Percentiles rank a stretch among this genome's conserved stretches.
Evolutionary conservation across 768 basidiomycete species (phyloP).

Genomic region (Nidula microcarpa): DNA sequence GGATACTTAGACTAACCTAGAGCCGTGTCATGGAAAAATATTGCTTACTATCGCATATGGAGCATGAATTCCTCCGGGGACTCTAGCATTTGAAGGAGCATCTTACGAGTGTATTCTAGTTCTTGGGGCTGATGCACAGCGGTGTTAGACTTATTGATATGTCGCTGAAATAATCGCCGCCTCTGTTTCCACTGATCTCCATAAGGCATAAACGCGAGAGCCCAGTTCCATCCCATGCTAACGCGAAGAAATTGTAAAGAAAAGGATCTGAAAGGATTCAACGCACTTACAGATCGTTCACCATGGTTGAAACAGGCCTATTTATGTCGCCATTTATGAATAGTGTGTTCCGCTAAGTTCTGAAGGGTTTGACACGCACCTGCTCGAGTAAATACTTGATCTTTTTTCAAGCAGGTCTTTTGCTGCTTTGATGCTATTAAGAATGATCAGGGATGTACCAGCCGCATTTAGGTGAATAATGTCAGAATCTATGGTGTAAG

Average conservation of each 20-base stretch:
- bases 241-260: background rate
- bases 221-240: background rate
- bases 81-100: background rate
- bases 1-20: background rate
- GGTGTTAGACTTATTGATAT: background rate
- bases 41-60: background rate
- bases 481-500: background rate
- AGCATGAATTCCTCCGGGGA: background rate
- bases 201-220: background rate
- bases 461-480: background rate
- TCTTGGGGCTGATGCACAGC: background rate
- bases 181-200: background rate
- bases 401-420: background rate
- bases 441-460: background rate
- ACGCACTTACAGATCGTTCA: background rate
- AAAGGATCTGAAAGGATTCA: background rate
- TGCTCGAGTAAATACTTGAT: background rate
- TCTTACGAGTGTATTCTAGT: background rate
- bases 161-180: background rate
- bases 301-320: background rate
- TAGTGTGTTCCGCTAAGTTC: background rate
- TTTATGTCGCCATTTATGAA: too few species aligned
- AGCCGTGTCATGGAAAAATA: background rate
- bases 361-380: background rate
- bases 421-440: background rate